Base-by-base conservation (phyloP, 208 protist genomes). In the Leishmania amazonensis region DNA sequence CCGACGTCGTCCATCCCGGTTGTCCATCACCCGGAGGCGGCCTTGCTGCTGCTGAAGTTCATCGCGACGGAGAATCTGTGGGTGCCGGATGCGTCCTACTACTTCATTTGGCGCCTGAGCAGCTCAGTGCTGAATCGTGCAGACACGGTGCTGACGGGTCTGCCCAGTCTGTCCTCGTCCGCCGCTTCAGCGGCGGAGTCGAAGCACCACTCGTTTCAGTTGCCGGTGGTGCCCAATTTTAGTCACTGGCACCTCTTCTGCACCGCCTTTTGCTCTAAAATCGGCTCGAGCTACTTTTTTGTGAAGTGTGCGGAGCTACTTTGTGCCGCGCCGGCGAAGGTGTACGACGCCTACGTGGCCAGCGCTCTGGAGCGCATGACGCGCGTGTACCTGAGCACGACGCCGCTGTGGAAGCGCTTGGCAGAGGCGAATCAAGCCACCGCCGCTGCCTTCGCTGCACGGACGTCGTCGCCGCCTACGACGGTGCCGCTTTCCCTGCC, bases 231-330 rank as follows among this genome's bases (percentile, higher is more conserved):
- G 28, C 87, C 87, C 24, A 76, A 54, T 5, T 72, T 93, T 17
- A 92, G 87, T 38, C 93, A 96, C 78, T 95, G 91, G 90, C 88
- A 96, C 76, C 85, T 96, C 75, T 87, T 91, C 75, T 96, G 93
- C 87, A 95, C 90, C 21, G 81, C 81, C 42, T 84, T 87, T 64
- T 96, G 90, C 87, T 82, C 85, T 21, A 76, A 81, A 47, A 94
- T 94, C 85, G 68, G 80, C 15, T 84, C 90, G 31, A 83, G 83
- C 49, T 95, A 89, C 75, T 96, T 96, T 80, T 89, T 82, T 24
- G 87, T 96, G 15, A 91, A 93, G 81, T 85, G 88, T 19, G 84
- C 93, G 24, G 87, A 94, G 75, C 84, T 76, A 31, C 75, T 96
- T 38, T 83, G 88, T 58, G 64, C 85, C 42, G 89, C 90, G 0